These are phyloP conservation scores for Globisporangium megalacanthum DNA, from an alignment of 352 stramenopile genomes.

Conservation along the genomic window DNA sequence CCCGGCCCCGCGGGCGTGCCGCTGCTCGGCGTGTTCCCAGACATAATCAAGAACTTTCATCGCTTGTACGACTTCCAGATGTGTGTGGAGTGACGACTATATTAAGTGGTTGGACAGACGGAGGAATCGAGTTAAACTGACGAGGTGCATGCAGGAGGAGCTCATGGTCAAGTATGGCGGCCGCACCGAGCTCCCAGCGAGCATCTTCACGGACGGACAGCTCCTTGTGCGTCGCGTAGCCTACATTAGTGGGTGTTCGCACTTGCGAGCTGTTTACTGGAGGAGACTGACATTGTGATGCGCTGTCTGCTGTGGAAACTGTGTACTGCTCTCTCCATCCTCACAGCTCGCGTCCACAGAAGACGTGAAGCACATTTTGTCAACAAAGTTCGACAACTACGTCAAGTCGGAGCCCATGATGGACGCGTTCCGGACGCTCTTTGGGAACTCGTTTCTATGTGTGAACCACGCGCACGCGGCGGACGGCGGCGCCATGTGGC, in stretches of 20 bases:
- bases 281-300: not conserved
- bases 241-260: not conserved
- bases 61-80: slow-evolving; percentile 17
- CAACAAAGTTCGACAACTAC: slow-evolving; percentile 60
- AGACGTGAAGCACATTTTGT: slow-evolving; percentile 63
- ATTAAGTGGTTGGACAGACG: not conserved
- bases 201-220: slow-evolving; percentile 26
- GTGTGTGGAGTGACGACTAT: not conserved
- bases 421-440: slow-evolving; percentile 49
- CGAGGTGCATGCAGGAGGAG: slow-evolving; percentile 17
- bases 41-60: slow-evolving; percentile 8
- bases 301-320: not conserved
- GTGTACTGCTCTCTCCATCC: too few species aligned
- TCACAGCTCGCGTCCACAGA: slow-evolving; percentile 36
- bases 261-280: not conserved
- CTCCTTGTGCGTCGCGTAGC: not conserved
- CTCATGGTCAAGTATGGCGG: slow-evolving; percentile 32
- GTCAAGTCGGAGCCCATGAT: slow-evolving; percentile 64
- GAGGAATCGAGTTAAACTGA: not conserved
- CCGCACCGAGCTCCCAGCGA: slow-evolving; percentile 56
- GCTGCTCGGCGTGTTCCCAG: slow-evolving; percentile 9
- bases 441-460: slow-evolving; percentile 62
- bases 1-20: slow-evolving; percentile 6
- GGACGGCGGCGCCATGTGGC: slow-evolving; percentile 52
- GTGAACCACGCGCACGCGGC: slow-evolving; percentile 47